Evolutionary conservation across 225 moss, liverwort and hornwort species (phyloP).

Genomic region (Marchantia polymorpha): DNA sequence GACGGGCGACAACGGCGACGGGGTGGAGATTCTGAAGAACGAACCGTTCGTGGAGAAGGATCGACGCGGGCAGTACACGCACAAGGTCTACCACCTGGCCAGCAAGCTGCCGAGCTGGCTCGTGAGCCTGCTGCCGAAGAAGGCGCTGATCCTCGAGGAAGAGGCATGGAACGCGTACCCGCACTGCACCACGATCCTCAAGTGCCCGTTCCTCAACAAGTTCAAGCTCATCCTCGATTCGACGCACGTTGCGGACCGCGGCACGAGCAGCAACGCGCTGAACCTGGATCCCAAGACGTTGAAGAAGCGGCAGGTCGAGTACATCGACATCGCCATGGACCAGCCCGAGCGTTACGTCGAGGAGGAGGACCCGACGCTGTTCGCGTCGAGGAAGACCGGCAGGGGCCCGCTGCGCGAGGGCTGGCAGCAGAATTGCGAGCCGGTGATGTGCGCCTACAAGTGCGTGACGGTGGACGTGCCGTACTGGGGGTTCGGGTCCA

Average conservation of each 20-base stretch:
- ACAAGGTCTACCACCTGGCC: conserved; percentile 88
- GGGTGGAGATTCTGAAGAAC: conserved; percentile 87
- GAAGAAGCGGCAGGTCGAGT: conserved; percentile 91
- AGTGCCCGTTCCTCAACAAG: conserved; percentile 80
- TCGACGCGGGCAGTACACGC: conserved; percentile 83
- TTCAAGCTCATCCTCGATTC: conserved; percentile 77
- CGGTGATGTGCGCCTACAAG: conserved; percentile 93
- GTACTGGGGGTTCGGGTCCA: conserved; percentile 84
- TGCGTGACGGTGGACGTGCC: conserved; percentile 94
- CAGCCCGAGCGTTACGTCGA: conserved; percentile 80
- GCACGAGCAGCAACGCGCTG: conserved; percentile 68
- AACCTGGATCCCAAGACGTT: conserved; percentile 69
- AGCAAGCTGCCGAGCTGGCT: conserved; percentile 96
- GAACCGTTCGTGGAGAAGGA: conserved; percentile 76
- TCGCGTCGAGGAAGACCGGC: conserved; percentile 60
- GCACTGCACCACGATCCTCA: conserved; percentile 70
- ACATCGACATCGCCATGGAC: conserved; percentile 93
- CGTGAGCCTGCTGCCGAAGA: conserved; percentile 86
- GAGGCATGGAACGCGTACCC: conserved; percentile 98
- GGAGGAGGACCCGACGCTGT: conserved; percentile 72
- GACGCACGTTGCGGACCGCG: conserved; percentile 68
- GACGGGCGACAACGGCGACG: conserved; percentile 84
- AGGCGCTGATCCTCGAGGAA: conserved; percentile 88
- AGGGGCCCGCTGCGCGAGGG: conserved; percentile 77
- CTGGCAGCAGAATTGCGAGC: conserved; percentile 77